phyloP scores from a whole-genome alignment of 192 early-diverging fungal species.

The Paraglomus brasilianum region DNA sequence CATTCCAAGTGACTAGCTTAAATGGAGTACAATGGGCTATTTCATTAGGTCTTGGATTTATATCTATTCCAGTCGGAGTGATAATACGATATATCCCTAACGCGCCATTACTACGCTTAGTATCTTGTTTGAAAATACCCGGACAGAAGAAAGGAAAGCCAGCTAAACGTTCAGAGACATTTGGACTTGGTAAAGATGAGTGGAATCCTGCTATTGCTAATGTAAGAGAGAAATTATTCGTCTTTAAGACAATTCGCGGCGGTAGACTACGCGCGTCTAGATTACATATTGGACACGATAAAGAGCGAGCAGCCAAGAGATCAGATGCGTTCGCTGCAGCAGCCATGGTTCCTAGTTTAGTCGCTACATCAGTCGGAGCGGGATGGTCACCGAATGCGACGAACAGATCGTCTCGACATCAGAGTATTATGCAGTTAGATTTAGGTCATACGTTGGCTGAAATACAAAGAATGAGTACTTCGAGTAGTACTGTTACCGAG shows the following conservation, averaged over 20 bases:
- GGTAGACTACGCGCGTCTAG: conserved; percentile 31
- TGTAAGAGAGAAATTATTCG: conserved; percentile 36
- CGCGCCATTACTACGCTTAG: conserved; percentile 38
- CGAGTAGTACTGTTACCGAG: too few relatives aligned
- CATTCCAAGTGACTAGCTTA: conserved; percentile 75
- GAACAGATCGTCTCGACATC: not conserved
- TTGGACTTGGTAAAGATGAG: conserved; percentile 32
- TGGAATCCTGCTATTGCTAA: conserved; percentile 47
- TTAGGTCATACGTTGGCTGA: not conserved
- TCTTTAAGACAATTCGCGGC: conserved; percentile 45
- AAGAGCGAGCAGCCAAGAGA: not conserved
- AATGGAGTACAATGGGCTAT: conserved; percentile 79
- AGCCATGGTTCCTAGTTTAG: conserved; percentile 43
- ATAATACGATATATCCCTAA: conserved; percentile 88
- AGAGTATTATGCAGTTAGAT: not conserved
- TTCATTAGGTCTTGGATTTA: conserved; percentile 72
- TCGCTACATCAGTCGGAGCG: conserved; percentile 43
- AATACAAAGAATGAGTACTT: too few relatives aligned
- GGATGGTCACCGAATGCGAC: conserved; percentile 40
- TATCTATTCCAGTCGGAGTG: conserved; percentile 83
- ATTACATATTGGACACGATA: not conserved
- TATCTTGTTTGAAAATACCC: not conserved
- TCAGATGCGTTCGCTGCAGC: conserved; percentile 39
- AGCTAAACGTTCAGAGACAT: not conserved
- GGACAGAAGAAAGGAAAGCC: not conserved